phyloP scores from a whole-genome alignment of 2,329 filamentous ascomycete genomes.

The Ambrosiella cleistominuta region DNA sequence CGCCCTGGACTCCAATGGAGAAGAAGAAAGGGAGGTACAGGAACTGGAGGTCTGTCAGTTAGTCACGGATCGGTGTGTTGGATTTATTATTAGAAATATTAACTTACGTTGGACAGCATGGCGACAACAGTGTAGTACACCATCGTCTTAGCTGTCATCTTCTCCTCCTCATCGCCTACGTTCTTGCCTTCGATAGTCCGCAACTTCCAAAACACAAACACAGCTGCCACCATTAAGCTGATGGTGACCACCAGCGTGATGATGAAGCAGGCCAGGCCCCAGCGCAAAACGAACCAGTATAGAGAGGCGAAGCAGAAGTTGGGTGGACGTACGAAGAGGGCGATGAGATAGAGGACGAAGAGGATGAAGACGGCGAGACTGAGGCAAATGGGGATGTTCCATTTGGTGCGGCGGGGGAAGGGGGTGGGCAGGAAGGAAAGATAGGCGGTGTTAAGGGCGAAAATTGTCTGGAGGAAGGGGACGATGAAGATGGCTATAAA shows the following conservation, averaged over 20 bases:
- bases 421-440: slow-evolving; percentile 36
- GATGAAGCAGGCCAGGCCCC: slow-evolving; percentile 38
- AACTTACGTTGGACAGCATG: slow-evolving; percentile 38
- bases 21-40: slow-evolving; percentile 48
- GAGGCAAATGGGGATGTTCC: slow-evolving; percentile 38
- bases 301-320: slow-evolving; percentile 50
- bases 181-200: slow-evolving; percentile 20
- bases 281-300: slow-evolving; percentile 48
- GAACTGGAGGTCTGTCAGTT: slow-evolving; percentile 22
- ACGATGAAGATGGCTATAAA: slow-evolving; percentile 42
- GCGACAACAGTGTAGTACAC: slow-evolving; percentile 47
- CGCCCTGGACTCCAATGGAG: slow-evolving; percentile 30
- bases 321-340: slow-evolving; percentile 34
- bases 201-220: slow-evolving; percentile 39
- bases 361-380: slow-evolving; percentile 31
- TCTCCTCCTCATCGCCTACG: slow-evolving; percentile 38
- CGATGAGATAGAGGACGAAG: slow-evolving; percentile 40
- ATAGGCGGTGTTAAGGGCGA: slow-evolving; percentile 42
- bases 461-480: slow-evolving; percentile 47
- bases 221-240: slow-evolving; percentile 31
- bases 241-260: slow-evolving; percentile 34
- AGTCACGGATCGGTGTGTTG: not conserved
- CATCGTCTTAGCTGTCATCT: slow-evolving; percentile 49
- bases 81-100: not conserved
- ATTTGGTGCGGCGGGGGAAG: slow-evolving; percentile 41